These are phyloP conservation scores for Oemleria cerasiformis DNA, from an alignment of 306 rosid species.

Conservation along the genomic window DNA sequence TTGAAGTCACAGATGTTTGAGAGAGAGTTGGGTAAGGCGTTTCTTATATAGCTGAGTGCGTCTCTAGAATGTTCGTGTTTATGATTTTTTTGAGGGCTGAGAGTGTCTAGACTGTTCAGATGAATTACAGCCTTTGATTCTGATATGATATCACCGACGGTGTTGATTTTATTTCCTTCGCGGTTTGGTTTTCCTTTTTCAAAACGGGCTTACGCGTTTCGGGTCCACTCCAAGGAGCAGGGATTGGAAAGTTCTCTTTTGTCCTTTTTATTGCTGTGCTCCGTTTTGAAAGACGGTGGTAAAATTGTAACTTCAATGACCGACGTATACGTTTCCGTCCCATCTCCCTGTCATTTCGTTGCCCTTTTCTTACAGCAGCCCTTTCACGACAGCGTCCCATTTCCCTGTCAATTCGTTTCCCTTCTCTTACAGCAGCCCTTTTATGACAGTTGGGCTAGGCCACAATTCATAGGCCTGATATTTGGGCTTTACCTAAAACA, in stretches of 20 bases:
- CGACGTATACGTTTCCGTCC: no score
- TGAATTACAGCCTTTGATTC: neutral
- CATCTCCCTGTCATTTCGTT: no score
- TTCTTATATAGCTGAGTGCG: neutral
- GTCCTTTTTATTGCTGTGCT: neutral
- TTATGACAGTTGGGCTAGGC: no score
- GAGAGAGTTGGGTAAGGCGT: neutral
- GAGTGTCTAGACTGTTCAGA: neutral
- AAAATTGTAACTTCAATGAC: no score
- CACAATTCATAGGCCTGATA: no score
- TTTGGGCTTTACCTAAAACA: no score
- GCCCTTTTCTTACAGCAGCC: no score
- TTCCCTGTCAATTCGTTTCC: no score
- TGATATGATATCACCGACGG: neutral
- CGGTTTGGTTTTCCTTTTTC: neutral
- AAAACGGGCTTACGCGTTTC: neutral
- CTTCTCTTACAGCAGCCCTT: no score
- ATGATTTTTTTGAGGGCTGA: neutral
- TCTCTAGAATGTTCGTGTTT: conserved; percentile 3
- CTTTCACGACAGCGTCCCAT: no score
- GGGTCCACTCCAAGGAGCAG: no score
- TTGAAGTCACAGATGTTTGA: neutral
- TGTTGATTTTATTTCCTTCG: neutral
- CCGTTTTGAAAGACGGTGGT: neutral
- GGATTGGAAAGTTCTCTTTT: neutral